Evolutionary conservation across 495 filamentous ascomycete species (phyloP), one percentile per base, ranked within the genome.

Genomic region (Trichoderma virens): DNA sequence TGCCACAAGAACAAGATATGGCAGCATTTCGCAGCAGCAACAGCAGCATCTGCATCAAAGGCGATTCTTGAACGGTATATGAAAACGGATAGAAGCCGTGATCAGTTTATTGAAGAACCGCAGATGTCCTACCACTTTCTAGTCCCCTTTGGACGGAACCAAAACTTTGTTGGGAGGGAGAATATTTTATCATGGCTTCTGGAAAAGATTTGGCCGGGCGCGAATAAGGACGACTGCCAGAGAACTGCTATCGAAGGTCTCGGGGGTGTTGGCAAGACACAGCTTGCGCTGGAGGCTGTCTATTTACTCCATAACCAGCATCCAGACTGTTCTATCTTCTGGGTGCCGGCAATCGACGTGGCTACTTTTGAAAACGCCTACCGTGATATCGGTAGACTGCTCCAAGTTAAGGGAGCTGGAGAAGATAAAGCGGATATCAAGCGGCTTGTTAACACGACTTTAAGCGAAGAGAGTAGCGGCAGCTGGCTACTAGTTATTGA

Each of bases 401-500:
- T 78, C 27, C 59, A 73, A 5, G 30, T 82, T 0, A 32, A 64
- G 7, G 70, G 67, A 2, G 8, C 14, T 14, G 11, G 20, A 9
- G 2, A 30, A 16, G 51, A 30, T 16, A 16, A 18, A 13, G 67
- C 67, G n/a, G 70, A 80, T 63, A 65, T 76, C 2, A 71, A 81
- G 16, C n/a, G 60, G 20, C 67, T 79, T 3, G 71, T 80, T 0
- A 66, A 69, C 27, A 41, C 65, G 3, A 76, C 71, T 65, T 67
- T 84, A 7, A 65, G 69, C 30, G 34, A 73, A 23, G 64, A 70
- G 5, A 60, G 70, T 0, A 71, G 69, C 39, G 75, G 73, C 5
- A 67, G 47, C 2, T 86, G 80, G 81, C 67, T 85, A n/a, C 63
- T 85, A 28, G 71, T 84, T 45, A 67, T 84, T 59, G 82, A 86